A percentile compares a stretch with the other conserved stretches of the same genome.
Conservation (phyloP, 2,329 filamentous ascomycete species). For the Cladorrhinum sp. region DNA sequence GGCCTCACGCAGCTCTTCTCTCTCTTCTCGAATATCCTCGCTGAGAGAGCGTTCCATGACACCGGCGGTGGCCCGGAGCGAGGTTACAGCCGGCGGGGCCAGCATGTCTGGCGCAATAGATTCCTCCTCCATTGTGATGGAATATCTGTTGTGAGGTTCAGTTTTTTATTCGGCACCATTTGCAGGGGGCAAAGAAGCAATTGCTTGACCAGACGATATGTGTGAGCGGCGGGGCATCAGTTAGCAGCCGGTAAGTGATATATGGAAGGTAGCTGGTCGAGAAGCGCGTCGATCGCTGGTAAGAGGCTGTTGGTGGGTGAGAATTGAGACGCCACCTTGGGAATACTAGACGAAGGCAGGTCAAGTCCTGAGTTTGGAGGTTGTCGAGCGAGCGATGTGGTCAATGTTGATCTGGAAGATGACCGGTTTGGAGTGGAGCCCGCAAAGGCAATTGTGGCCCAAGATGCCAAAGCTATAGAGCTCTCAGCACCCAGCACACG, state of each 20-base stretch:
- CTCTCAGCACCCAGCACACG: constrained; percentile 39
- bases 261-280: not conserved
- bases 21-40: constrained; percentile 87
- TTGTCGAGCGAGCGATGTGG: not conserved
- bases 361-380: not conserved
- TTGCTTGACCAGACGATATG: constrained; percentile 11
- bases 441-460: constrained; percentile 37
- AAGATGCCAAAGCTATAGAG: constrained; percentile 46
- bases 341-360: not conserved
- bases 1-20: constrained; percentile 89
- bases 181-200: constrained; percentile 9
- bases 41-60: constrained; percentile 69
- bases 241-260: not conserved
- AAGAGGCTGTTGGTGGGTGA: not conserved
- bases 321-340: not conserved
- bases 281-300: not conserved
- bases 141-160: constrained; percentile 27
- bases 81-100: constrained; percentile 52
- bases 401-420: not conserved
- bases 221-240: constrained; percentile 3
- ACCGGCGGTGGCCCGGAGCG: constrained; percentile 43
- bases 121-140: constrained; percentile 43
- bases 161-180: constrained; percentile 36
- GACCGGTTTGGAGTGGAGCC: constrained; percentile 16
- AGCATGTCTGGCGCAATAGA: constrained; percentile 36